phyloP scores from a whole-genome alignment of 257 asterid genomes.

The Pogostemon cablin region DNA sequence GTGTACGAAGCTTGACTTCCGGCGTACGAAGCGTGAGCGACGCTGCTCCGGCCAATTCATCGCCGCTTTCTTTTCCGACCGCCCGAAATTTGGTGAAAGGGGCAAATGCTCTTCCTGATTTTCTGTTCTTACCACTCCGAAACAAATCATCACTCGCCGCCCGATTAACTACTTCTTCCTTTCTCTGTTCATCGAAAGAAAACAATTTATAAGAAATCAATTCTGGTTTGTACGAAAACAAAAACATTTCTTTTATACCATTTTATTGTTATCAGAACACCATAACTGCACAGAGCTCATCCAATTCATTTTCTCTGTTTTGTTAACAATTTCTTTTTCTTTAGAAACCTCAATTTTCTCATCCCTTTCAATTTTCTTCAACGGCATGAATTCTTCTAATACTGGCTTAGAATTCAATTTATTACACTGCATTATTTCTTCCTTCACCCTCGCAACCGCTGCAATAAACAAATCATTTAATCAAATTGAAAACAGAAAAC shows the following conservation, averaged over 20 bases:
- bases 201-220: background rate
- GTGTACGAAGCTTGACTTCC: conserved; percentile 61
- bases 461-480: conserved; percentile 13
- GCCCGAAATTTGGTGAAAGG: conserved; percentile 54
- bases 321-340: conserved; percentile 22
- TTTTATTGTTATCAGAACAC: conserved; percentile 49
- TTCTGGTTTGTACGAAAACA: background rate
- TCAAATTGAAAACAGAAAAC: background rate
- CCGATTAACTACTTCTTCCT: conserved; percentile 43
- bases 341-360: conserved; percentile 31
- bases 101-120: conserved; percentile 36
- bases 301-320: conserved; percentile 55
- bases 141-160: conserved; percentile 41
- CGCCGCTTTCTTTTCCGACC: conserved; percentile 43
- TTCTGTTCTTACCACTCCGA: conserved; percentile 45
- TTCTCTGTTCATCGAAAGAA: conserved; percentile 39
- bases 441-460: conserved; percentile 43
- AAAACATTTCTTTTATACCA: conserved; percentile 41
- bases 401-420: conserved; percentile 39
- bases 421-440: conserved; percentile 41
- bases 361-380: conserved; percentile 41
- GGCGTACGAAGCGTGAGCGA: conserved; percentile 69
- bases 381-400: conserved; percentile 54
- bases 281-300: conserved; percentile 95
- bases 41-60: conserved; percentile 49